phyloP scores from a whole-genome alignment of 2,329 filamentous ascomycete species.

The Fusarium sp. region DNA sequence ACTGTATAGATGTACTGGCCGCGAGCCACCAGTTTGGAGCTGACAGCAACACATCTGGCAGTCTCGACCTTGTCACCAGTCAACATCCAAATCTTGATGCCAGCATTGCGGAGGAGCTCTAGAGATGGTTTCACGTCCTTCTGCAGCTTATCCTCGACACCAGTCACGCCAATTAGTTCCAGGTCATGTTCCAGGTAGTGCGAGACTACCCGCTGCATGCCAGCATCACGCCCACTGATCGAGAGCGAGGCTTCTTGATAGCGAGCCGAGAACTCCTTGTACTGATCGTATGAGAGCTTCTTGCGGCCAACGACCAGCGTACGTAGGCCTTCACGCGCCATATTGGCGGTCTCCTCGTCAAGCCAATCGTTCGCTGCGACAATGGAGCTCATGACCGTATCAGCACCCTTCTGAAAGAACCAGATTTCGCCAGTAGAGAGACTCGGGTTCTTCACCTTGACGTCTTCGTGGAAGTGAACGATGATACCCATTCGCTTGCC shows the following conservation, averaged over 20 bases:
- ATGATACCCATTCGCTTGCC: conserved; percentile 99
- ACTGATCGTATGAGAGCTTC: conserved; percentile 79
- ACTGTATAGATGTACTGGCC: conserved; percentile 98
- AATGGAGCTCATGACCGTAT: conserved; percentile 97
- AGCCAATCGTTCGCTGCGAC: conserved; percentile 98
- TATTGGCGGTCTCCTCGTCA: conserved; percentile 98
- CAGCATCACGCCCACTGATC: conserved; percentile 80
- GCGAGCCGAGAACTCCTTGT: conserved; percentile 78
- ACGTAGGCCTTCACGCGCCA: conserved; percentile 94
- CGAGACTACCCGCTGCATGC: conserved; percentile 82
- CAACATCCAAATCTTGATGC: conserved; percentile 99
- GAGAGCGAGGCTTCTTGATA: conserved; percentile 84
- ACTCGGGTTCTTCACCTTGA: conserved; percentile 57
- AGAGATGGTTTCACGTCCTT: conserved; percentile 94
- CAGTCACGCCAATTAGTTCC: conserved; percentile 95
- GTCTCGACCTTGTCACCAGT: conserved; percentile 99
- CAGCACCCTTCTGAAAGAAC: conserved; percentile 98
- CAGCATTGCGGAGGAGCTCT: conserved; percentile 93
- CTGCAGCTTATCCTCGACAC: conserved; percentile 96
- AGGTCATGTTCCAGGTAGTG: conserved; percentile 87
- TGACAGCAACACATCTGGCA: conserved; percentile 93
- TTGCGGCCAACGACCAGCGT: conserved; percentile 96
- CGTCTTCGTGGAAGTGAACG: conserved; percentile 78
- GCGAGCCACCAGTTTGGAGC: conserved; percentile 89
- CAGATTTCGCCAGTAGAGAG: conserved; percentile 81